Conservation (phyloP, 1,284 basidiomycete genomes). For the Schizophyllum amplum region DNA sequence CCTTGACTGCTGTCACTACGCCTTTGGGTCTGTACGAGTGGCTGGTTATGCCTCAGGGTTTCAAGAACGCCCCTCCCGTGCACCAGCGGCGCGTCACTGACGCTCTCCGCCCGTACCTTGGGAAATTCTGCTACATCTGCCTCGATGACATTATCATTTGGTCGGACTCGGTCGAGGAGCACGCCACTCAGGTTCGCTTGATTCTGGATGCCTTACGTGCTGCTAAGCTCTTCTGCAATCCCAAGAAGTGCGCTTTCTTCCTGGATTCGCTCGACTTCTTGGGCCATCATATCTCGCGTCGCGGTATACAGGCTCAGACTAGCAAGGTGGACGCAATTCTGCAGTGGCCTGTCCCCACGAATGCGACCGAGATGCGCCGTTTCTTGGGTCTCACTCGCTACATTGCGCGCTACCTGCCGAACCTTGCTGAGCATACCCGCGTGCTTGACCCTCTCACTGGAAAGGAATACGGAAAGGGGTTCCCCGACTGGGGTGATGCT, state of each 20-base stretch:
- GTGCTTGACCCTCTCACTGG: conserved; percentile 25
- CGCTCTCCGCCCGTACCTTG: too few relatives aligned
- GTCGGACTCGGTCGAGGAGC: conserved; percentile 26
- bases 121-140: conserved; percentile 30
- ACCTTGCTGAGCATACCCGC: conserved; percentile 22
- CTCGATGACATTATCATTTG: conserved; percentile 38
- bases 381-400: too few relatives aligned
- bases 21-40: conserved; percentile 31
- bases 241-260: too few relatives aligned
- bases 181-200: conserved; percentile 19
- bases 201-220: conserved; percentile 16
- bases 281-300: conserved; percentile 12
- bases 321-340: too few relatives aligned
- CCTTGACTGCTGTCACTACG: conserved; percentile 28
- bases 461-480: conserved; percentile 16
- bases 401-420: too few relatives aligned
- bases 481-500: conserved; percentile 22
- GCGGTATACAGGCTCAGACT: conserved; percentile 19
- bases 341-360: too few relatives aligned
- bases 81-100: too few relatives aligned
- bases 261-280: conserved; percentile 7
- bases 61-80: too few relatives aligned
- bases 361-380: too few relatives aligned
- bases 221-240: conserved; percentile 19
- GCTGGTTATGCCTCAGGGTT: too few relatives aligned